phyloP scores from a whole-genome alignment of 2,329 filamentous ascomycete genomes.

The Neonectria punicea region DNA sequence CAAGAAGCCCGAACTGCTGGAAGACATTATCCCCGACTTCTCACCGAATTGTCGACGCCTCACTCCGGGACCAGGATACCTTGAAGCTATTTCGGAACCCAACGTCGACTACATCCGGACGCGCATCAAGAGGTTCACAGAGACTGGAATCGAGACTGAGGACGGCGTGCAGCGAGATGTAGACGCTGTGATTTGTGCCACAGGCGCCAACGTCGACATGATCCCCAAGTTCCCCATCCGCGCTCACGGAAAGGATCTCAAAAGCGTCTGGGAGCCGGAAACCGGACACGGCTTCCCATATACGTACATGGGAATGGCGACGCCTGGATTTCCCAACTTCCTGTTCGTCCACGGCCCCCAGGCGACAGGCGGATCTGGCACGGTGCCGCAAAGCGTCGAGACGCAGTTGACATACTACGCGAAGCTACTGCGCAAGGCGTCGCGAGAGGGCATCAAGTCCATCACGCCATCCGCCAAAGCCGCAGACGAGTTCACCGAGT shows the following conservation, averaged over 20 bases:
- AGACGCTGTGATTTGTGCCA: slow-evolving; percentile 75
- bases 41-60: slow-evolving; percentile 72
- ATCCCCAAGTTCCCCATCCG: slow-evolving; percentile 70
- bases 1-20: slow-evolving; percentile 65
- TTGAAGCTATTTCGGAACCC: slow-evolving; percentile 69
- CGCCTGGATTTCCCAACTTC: slow-evolving; percentile 74
- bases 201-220: slow-evolving; percentile 71
- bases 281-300: slow-evolving; percentile 71
- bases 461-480: slow-evolving; percentile 67
- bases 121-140: slow-evolving; percentile 67
- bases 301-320: slow-evolving; percentile 72
- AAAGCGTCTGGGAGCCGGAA: slow-evolving; percentile 65
- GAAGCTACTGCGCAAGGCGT: slow-evolving; percentile 74
- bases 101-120: slow-evolving; percentile 71
- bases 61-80: slow-evolving; percentile 74
- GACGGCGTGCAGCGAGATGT: slow-evolving; percentile 68
- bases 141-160: slow-evolving; percentile 67
- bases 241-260: slow-evolving; percentile 64
- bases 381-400: slow-evolving; percentile 74
- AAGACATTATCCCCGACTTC: slow-evolving; percentile 69
- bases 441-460: slow-evolving; percentile 72
- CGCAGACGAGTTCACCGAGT: slow-evolving; percentile 71
- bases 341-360: slow-evolving; percentile 73
- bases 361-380: slow-evolving; percentile 69
- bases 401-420: slow-evolving; percentile 73